Evolutionary conservation across 345 rosid species (phyloP), one percentile per base, ranked within the genome.

Genomic region (Dimocarpus longan): DNA sequence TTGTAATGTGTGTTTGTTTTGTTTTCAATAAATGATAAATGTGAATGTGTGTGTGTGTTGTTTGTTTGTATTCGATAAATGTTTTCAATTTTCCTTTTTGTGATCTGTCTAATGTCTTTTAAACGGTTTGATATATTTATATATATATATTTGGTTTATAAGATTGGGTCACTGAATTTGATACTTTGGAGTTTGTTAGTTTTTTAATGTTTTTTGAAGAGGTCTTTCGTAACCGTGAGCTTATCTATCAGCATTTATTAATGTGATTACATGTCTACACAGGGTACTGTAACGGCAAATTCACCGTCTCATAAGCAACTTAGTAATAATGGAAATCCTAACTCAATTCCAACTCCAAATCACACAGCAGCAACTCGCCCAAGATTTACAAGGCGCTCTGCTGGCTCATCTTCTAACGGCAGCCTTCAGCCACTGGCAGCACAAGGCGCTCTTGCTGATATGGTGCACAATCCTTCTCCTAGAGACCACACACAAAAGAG

Each of bases 401-500:
- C 66, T 10, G 68, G 66, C 59, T 21, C 85, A 42, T 80, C 90
- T 57, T 76, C 90, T n/a, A 87, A 87, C 79, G 81, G 80, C 22
- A 82, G 79, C 15, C 60, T 76, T 70, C 92, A 91, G 80, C 79
- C 88, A 22, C 81, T 86, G 50, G 84, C 84, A 59, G 79, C 83
- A 59, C 86, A 82, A 62, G 79, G 82, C 15, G 71, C 79, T 21
- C 64, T 66, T 22, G 87, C 81, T 7, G 89, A 91, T 79, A 73
- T 71, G 15, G 78, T 85, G 72, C 59, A 79, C 71, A 80, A 78
- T 74, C 80, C 87, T 86, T 89, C 89, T 84, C 85, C 89, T 52
- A 85, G 90, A 79, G 95, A 90, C 66, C 85, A 87, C 66, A 52
- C 37, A 50, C 94, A 90, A 65, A 89, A 87, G 85, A 86, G 84